Percentiles rank a stretch among this genome's conserved stretches.
These are phyloP conservation scores for Physocladia obscura DNA, from an alignment of 192 early-diverging fungal genomes.

Conservation along the genomic window DNA sequence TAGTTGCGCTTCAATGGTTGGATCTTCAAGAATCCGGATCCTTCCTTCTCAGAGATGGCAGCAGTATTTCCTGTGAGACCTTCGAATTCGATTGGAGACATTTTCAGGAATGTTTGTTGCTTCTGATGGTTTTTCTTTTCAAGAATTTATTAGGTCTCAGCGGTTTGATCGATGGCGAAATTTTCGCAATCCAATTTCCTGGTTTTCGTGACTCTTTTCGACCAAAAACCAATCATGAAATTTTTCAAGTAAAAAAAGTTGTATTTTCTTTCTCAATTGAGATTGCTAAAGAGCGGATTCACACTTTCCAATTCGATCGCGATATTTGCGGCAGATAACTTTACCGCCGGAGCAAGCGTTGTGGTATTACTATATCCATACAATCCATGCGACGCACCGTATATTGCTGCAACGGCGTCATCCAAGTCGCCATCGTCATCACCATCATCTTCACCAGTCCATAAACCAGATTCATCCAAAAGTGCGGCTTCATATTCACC, in stretches of 20 bases:
- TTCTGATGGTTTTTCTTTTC: no score
- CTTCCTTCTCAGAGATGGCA: no score
- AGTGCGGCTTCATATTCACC: background rate
- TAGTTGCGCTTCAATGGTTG: constrained; percentile 1
- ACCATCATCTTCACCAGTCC: background rate
- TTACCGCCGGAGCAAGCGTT: background rate
- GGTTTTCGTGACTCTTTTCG: no score
- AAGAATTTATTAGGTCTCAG: no score
- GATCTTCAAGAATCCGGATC: background rate
- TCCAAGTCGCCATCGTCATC: background rate
- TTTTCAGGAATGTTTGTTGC: no score
- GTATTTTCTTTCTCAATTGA: no score
- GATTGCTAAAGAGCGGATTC: background rate
- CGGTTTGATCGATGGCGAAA: no score
- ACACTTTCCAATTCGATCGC: background rate
- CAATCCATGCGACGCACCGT: background rate
- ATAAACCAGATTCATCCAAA: background rate
- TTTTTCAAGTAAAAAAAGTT: no score
- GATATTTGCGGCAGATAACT: background rate
- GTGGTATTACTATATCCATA: background rate
- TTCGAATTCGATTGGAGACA: no score
- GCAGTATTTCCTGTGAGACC: no score
- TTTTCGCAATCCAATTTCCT: no score
- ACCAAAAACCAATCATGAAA: no score
- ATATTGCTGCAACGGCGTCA: constrained; percentile 10